Evolutionary conservation across 176 grass and related monocot species (phyloP).

Genomic region (Carex cristatella): DNA sequence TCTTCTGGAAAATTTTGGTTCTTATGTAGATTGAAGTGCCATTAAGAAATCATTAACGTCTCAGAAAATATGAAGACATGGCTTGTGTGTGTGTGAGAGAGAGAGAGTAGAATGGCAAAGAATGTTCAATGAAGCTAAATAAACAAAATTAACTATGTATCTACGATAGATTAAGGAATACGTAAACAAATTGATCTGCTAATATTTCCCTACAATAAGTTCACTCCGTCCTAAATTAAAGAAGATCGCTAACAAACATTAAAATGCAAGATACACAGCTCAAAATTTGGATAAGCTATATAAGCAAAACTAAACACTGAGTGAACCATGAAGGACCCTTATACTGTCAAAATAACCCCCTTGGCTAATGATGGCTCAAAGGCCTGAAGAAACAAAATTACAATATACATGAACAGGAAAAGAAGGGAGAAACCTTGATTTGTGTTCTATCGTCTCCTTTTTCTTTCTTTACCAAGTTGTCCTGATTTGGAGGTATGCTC

Average conservation of each 20-base stretch:
- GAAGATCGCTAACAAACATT: not conserved
- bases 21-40: not conserved
- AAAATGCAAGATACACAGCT: not conserved
- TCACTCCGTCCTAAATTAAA: not conserved
- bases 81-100: not conserved
- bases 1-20: not conserved
- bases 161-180: not conserved
- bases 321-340: not conserved
- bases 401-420: not conserved
- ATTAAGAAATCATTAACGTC: not conserved
- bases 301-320: not conserved
- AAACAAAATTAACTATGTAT: not conserved
- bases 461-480: conserved; percentile 74
- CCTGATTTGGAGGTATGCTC: conserved; percentile 87
- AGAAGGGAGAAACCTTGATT: conserved; percentile 15
- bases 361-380: conserved; percentile 1
- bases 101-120: not conserved
- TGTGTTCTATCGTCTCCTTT: conserved; percentile 54
- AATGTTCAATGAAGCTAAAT: not conserved
- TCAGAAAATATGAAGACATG: not conserved
- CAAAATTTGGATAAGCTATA: not conserved
- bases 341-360: not conserved
- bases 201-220: conserved; percentile 7
- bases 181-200: not conserved
- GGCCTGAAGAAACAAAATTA: not conserved